Conservation (phyloP, 345 rosid genomes). For the Trapa incisa region DNA sequence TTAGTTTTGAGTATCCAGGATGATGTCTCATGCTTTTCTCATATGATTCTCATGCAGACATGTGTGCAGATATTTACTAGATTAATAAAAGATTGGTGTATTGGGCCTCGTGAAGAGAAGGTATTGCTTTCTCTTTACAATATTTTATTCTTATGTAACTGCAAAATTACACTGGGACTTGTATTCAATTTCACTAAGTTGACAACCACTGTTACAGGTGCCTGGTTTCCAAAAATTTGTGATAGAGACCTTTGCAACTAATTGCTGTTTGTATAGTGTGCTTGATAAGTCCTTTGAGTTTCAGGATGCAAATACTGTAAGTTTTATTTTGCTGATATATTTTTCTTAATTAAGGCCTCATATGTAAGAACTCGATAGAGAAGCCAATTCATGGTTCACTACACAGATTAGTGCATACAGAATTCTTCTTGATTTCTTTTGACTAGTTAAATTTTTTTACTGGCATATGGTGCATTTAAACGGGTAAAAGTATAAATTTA, state of each 20-base stretch:
- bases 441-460: background rate
- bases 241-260: constrained; percentile 56
- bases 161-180: background rate
- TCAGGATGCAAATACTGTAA: constrained; percentile 80
- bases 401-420: background rate
- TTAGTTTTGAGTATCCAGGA: background rate
- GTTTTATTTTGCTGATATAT: constrained; percentile 3
- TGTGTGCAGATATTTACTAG: constrained; percentile 84
- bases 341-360: background rate
- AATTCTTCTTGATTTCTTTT: background rate
- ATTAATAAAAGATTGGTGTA: constrained; percentile 88
- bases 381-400: background rate
- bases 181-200: background rate
- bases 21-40: constrained; percentile 3
- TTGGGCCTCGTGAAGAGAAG: constrained; percentile 45
- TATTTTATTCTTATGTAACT: background rate
- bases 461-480: background rate
- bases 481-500: background rate
- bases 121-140: constrained; percentile 23
- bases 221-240: constrained; percentile 73
- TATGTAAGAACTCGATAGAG: background rate
- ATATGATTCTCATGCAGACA: constrained; percentile 30
- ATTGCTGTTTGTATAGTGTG: constrained; percentile 77
- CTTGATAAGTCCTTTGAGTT: constrained; percentile 88
- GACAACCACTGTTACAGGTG: constrained; percentile 30